Evolutionary conservation across 2,329 filamentous ascomycete genomes (phyloP).

Genomic region (Paecilomyces niveus): DNA sequence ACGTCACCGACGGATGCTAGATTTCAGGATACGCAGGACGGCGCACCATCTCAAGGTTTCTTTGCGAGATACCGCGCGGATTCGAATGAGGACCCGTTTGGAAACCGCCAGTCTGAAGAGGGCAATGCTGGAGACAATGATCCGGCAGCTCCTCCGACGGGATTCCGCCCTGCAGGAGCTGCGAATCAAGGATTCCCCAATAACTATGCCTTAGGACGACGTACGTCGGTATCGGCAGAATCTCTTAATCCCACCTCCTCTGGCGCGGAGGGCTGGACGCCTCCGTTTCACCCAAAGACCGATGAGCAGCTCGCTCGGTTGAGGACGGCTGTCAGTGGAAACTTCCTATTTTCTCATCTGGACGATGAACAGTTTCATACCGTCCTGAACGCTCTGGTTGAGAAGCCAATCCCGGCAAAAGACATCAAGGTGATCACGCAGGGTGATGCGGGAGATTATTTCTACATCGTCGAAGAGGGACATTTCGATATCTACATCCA

Average conservation of each 20-base stretch:
- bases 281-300: conserved; percentile 77
- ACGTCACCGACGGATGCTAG: conserved; percentile 64
- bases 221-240: conserved; percentile 94
- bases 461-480: conserved; percentile 92
- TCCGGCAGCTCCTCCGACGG: conserved; percentile 13
- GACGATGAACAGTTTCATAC: conserved; percentile 88
- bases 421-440: conserved; percentile 88
- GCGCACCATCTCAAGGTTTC: conserved; percentile 26
- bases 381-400: conserved; percentile 82
- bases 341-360: conserved; percentile 90
- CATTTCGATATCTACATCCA: conserved; percentile 90
- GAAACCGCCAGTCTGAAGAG: conserved; percentile 26
- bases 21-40: conserved; percentile 40
- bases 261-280: conserved; percentile 80
- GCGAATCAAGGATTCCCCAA: conserved; percentile 54
- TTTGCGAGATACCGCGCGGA: conserved; percentile 34
- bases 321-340: conserved; percentile 72
- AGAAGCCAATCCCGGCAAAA: conserved; percentile 92
- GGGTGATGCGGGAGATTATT: conserved; percentile 93
- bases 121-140: conserved; percentile 14
- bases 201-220: conserved; percentile 88
- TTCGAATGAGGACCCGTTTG: conserved; percentile 20
- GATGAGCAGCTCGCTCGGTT: conserved; percentile 73
- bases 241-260: conserved; percentile 84
- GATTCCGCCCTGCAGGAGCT: conserved; percentile 16